A percentile compares a stretch with the other conserved stretches of the same genome.
Evolutionary conservation across 2,329 filamentous ascomycete species (phyloP).

Genomic region (Paraconiothyrium sp.): DNA sequence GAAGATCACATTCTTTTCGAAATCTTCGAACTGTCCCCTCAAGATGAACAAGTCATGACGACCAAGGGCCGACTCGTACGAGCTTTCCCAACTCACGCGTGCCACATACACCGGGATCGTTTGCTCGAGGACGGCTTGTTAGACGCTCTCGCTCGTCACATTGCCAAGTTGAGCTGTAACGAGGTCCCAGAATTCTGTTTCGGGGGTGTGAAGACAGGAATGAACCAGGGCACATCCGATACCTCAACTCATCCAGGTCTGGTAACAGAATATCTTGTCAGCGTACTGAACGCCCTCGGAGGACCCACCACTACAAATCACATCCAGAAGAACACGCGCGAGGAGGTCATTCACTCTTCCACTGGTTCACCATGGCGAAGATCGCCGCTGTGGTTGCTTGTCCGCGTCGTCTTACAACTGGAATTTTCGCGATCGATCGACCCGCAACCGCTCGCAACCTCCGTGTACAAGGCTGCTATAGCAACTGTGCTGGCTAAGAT

Average conservation of each 20-base stretch:
- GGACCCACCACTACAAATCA: constrained; percentile 25
- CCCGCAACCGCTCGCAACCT: not conserved
- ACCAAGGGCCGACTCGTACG: constrained; percentile 54
- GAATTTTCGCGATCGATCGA: constrained; percentile 34
- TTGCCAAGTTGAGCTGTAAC: constrained; percentile 52
- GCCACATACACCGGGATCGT: constrained; percentile 41
- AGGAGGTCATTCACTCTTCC: constrained; percentile 62
- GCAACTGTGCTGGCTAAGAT: constrained; percentile 59
- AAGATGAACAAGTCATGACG: constrained; percentile 49
- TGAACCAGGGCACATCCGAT: constrained; percentile 53
- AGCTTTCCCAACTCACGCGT: constrained; percentile 56
- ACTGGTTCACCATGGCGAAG: constrained; percentile 57
- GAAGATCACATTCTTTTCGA: constrained; percentile 48
- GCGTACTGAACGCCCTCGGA: constrained; percentile 52
- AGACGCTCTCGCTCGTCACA: constrained; percentile 38
- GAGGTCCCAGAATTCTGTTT: constrained; percentile 45
- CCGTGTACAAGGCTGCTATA: constrained; percentile 63
- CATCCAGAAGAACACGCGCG: constrained; percentile 64
- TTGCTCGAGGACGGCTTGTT: constrained; percentile 28
- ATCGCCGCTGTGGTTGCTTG: constrained; percentile 64
- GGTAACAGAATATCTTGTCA: constrained; percentile 62
- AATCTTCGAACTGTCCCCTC: constrained; percentile 59
- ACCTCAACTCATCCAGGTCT: constrained; percentile 62
- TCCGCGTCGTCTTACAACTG: constrained; percentile 62
- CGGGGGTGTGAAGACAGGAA: constrained; percentile 51